phyloP scores from a whole-genome alignment of 208 protist genomes.

The Trypanosoma lewisi region DNA sequence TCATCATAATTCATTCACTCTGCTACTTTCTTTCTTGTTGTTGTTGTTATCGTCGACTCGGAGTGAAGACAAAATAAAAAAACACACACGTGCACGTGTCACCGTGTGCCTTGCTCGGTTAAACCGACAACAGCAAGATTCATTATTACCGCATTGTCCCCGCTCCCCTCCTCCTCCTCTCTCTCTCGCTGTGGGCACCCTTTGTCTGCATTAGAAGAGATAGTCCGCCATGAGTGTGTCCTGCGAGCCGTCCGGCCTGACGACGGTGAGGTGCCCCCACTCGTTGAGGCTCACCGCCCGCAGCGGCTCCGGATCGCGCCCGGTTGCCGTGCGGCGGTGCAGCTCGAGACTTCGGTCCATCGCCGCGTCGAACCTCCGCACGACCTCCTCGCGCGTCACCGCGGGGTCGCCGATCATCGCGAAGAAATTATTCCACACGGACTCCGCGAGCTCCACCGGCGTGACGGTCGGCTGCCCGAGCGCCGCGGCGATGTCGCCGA shows the following conservation, averaged over 20 bases:
- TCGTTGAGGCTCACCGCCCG: conserved; percentile 45
- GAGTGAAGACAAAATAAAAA: too few species aligned
- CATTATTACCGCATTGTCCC: too few species aligned
- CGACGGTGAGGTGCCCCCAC: conserved; percentile 61
- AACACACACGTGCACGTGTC: too few species aligned
- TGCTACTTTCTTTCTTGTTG: too few species aligned
- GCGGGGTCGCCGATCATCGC: conserved; percentile 19
- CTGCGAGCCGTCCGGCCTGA: conserved; percentile 33
- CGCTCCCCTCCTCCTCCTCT: neutral
- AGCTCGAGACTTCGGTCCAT: conserved; percentile 47
- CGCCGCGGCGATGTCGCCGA: conserved; percentile 29
- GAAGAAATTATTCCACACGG: conserved; percentile 46
- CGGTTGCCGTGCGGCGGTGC: conserved; percentile 35
- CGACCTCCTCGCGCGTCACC: conserved; percentile 26
- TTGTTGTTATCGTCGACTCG: too few species aligned
- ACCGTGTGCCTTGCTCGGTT: too few species aligned
- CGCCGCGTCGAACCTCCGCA: conserved; percentile 42
- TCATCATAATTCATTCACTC: too few species aligned
- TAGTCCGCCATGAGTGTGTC: conserved; percentile 61
- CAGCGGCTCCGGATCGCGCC: conserved; percentile 42
- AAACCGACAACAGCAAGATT: too few species aligned
- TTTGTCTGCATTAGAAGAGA: conserved; percentile 41
- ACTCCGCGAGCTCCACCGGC: conserved; percentile 31
- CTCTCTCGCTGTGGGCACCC: too few species aligned
- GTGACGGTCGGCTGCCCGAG: conserved; percentile 10